Percentiles rank a stretch among this genome's conserved stretches.
Evolutionary conservation across 352 stramenopile genomes (phyloP).

Genomic region (Pythium grandisporangium): DNA sequence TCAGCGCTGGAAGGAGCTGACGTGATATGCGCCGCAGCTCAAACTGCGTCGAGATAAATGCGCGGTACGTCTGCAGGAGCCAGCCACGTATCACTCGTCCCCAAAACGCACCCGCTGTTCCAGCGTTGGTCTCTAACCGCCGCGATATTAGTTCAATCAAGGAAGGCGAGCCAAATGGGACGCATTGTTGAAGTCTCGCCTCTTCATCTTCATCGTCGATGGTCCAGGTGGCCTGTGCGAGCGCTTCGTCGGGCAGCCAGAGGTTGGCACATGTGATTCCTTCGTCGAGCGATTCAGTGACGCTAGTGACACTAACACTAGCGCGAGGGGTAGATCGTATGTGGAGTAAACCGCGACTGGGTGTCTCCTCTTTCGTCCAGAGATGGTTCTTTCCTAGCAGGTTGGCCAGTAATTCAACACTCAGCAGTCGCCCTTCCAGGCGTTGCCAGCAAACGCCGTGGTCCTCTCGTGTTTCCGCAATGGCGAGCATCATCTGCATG

Average conservation of each 20-base stretch:
- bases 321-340: too few species aligned
- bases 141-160: too few species aligned
- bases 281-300: too few species aligned
- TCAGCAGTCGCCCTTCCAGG: conserved; percentile 60
- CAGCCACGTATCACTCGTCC: conserved; percentile 22
- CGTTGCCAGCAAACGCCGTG: conserved; percentile 43
- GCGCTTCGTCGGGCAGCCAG: conserved; percentile 1
- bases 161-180: background rate
- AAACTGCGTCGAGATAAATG: conserved; percentile 48
- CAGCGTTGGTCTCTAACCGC: too few species aligned
- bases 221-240: conserved; percentile 27
- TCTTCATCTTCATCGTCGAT: conserved; percentile 16
- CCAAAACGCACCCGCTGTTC: conserved; percentile 19
- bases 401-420: conserved; percentile 40
- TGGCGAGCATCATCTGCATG: conserved; percentile 32
- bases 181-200: background rate
- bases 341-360: too few species aligned
- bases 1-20: conserved; percentile 42
- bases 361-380: background rate
- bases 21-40: conserved; percentile 54
- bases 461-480: conserved; percentile 16
- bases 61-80: conserved; percentile 23
- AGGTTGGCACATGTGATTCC: too few species aligned
- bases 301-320: too few species aligned
- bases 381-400: conserved; percentile 29